Base-by-base conservation (phyloP, 1,284 basidiomycete species). In the Trametes sp. region DNA sequence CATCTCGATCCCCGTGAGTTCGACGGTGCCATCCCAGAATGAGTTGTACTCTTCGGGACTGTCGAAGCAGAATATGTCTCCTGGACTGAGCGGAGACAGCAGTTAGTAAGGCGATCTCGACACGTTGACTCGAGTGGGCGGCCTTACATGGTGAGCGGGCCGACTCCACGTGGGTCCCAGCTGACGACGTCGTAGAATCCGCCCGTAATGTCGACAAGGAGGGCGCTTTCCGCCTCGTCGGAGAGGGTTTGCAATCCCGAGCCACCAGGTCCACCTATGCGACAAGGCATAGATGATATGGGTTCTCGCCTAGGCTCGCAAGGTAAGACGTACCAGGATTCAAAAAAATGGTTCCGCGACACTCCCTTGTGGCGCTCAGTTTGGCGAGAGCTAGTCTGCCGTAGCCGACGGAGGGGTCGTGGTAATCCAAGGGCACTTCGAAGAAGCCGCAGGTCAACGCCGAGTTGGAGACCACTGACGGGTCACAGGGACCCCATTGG, bases 391-490 rank as follows among this genome's bases (percentile, higher is more conserved):
- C 62, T 19, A 67, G 44, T 2, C 57, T 54, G 0, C 33, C 65
- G 2, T 24, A 28, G 2, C 65, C 65, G 2, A 24, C 57, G 1
- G 57, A 54, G 1, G 51, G 21, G 11, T 64, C 36, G 31, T 60
- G 54, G 59, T 67, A 67, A 58, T 67, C 64, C 29, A 66, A 33
- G 5, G 64, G 64, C 19, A 66, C 46, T 5, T 66, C 55, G 11
- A 63, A 41, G 42, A 55, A 61, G 2, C 38, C 57, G 45, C 64
- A 66, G 5, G 57, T 48, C 19, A 66, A 35, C 1, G 41, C 21
- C 0, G 61, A 29, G 38, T 66, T 42, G 2, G 24, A 19, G 51
- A 61, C 31, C 9, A 53, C 23, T 19, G 49, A 14, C 2, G 59
- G 54, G 42, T 64, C 56, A 33, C 63, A 64, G 2, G 63, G 52